Evolutionary conservation across 163 green algal genomes (phyloP), one percentile per base, ranked within the genome.

Genomic region (Volvox carteri): DNA sequence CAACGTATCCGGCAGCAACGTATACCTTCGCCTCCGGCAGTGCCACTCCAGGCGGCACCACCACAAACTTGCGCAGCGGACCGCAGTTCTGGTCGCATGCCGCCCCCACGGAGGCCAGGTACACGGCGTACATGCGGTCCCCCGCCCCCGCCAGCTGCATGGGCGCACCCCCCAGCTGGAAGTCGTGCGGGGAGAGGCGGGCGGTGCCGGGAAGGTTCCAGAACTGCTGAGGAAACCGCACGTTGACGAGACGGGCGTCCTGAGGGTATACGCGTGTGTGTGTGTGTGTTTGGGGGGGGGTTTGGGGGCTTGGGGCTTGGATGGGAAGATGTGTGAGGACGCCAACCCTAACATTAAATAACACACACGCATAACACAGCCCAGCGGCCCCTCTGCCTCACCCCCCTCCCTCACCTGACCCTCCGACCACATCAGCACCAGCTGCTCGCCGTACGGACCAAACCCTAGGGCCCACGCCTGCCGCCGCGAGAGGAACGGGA

Each of bases 41-140:
- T 68, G 48, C 33, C 37, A 62, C 28, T 25, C 70, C 84, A 11
- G 0, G 1, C 35, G 84, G 70, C 52, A 89, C 70, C 65, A 75
- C 5, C 52, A 89, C 70, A 28, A 46, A 89, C 84, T 89, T 89
- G 35, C 33, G 33, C 68, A 89, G 52, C 12, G 70, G 52, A 14
- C 84, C 84, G 52, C 84, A 89, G 37, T 83, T n/a, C 28, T 62
- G 62, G 70, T 83, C 68, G 50, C 84, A 89, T 11, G 70, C 84
- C 12, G 18, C 16, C 6, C 84, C 84, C 84, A 89, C 84, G 1
- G 90, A 89, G 0, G 92, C 91, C 0, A 98, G 74, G n/a, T 96
- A 92, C 28, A 97, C 52, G 18, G 96, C 90, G 70, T 97, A 90
- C 28, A 95, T 48, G 25, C 96, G 93, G 73, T 98, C 94, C 46